Evolutionary conservation across 139 green algal species (phyloP).

Genomic region (Choricystis sp.): DNA sequence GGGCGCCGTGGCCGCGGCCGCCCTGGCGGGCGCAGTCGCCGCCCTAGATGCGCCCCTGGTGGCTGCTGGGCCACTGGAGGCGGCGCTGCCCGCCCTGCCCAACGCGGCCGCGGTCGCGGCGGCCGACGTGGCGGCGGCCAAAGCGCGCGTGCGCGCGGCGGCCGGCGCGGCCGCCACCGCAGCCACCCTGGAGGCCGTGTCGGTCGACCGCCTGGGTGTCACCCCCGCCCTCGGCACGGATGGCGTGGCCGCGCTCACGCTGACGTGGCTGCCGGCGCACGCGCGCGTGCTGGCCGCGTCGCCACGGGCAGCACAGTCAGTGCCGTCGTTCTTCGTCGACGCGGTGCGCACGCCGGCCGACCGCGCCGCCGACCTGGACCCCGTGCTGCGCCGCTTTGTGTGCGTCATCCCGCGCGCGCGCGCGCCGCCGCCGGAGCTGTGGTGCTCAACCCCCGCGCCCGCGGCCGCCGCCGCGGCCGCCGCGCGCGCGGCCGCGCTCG

Average conservation of each 20-base stretch:
- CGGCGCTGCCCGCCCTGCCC: constrained; percentile 4
- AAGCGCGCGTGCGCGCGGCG: constrained; percentile 4
- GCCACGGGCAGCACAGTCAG: too few relatives aligned
- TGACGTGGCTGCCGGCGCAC: background rate
- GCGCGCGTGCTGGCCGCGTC: constrained; percentile 6
- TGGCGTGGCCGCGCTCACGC: background rate
- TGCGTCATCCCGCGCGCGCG: constrained; percentile 71
- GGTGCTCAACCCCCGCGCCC: constrained; percentile 27
- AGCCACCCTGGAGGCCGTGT: background rate
- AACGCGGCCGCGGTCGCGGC: constrained; percentile 4
- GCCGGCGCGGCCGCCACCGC: background rate
- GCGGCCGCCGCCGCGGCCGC: constrained; percentile 16
- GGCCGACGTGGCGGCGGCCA: constrained; percentile 8
- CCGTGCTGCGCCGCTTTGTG: constrained; percentile 54
- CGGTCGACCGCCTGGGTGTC: too few relatives aligned
- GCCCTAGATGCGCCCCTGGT: too few relatives aligned
- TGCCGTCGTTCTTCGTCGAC: too few relatives aligned
- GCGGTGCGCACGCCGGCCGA: constrained; percentile 19
- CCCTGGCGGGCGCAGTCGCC: background rate
- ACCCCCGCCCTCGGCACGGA: background rate
- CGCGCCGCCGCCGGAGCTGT: constrained; percentile 23
- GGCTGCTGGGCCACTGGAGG: background rate
- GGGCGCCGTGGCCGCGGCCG: background rate
- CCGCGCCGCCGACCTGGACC: constrained; percentile 17
- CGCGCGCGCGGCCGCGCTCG: constrained; percentile 12